Evolutionary conservation across 2,329 filamentous ascomycete species (phyloP).

Genomic region (Monosporascus sp.): DNA sequence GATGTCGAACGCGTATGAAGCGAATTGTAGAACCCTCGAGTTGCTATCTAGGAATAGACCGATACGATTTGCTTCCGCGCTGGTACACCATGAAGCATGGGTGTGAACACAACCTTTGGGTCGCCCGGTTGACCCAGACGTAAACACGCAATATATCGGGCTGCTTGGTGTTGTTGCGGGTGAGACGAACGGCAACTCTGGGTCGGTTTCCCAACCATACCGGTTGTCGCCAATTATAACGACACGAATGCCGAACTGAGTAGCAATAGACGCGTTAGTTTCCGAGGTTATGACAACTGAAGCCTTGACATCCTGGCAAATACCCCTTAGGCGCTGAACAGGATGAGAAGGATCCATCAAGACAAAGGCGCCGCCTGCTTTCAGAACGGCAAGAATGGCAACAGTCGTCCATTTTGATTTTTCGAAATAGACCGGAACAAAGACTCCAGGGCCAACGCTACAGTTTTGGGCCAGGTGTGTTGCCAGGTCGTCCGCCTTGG

Average conservation of each 20-base stretch:
- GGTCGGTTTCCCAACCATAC: too few species aligned
- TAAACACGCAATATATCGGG: conserved; percentile 31
- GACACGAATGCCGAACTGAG: too few species aligned
- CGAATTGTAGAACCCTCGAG: conserved; percentile 12
- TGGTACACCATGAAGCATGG: conserved; percentile 13
- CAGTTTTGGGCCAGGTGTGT: conserved; percentile 9
- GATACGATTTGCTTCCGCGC: conserved; percentile 5
- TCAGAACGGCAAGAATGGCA: conserved; percentile 29
- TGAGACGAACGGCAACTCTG: too few species aligned
- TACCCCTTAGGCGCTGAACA: too few species aligned
- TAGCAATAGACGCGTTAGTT: too few species aligned
- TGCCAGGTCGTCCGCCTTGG: conserved; percentile 15
- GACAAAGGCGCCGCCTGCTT: conserved; percentile 27
- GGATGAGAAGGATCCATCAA: conserved; percentile 1
- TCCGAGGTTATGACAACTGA: too few species aligned
- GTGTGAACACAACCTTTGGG: conserved; percentile 40
- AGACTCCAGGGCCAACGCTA: conserved; percentile 20
- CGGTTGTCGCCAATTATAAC: too few species aligned
- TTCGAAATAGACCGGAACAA: conserved; percentile 30
- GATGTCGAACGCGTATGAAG: conserved; percentile 33
- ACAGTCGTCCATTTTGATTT: conserved; percentile 30
- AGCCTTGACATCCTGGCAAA: too few species aligned
- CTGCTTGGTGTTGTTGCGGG: not conserved
- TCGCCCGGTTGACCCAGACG: conserved; percentile 44
- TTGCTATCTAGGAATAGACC: conserved; percentile 4